A percentile compares a stretch with the other conserved stretches of the same genome.
Evolutionary conservation across 371 early-diverging fungal species (phyloP).

Genomic region (Mucor ambiguus): DNA sequence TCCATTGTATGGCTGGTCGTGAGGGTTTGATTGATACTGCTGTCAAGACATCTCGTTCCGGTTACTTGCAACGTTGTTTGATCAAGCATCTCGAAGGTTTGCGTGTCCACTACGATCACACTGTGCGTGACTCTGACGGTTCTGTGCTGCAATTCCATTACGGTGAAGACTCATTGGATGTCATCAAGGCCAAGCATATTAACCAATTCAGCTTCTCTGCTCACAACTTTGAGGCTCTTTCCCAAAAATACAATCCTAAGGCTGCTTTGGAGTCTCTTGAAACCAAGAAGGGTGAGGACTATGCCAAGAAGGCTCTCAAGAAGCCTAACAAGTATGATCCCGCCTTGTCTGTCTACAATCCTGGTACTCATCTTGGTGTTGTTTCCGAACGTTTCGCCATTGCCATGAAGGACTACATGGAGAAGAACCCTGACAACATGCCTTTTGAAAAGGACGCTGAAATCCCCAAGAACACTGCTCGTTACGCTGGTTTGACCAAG

Average conservation of each 20-base stretch:
- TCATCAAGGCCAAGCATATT: constrained; percentile 93
- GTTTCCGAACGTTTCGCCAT: constrained; percentile 87
- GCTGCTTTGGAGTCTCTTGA: constrained; percentile 75
- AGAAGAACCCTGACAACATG: constrained; percentile 66
- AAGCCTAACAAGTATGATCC: constrained; percentile 81
- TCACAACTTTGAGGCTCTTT: constrained; percentile 84
- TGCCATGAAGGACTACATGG: constrained; percentile 71
- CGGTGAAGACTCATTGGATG: constrained; percentile 99
- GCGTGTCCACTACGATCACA: constrained; percentile 95
- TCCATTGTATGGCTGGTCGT: constrained; percentile 99
- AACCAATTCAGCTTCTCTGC: constrained; percentile 93
- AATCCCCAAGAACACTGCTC: constrained; percentile 57
- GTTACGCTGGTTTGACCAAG: constrained; percentile 57
- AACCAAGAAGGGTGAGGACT: constrained; percentile 75
- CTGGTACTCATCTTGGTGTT: constrained; percentile 85
- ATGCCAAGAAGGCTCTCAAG: constrained; percentile 80
- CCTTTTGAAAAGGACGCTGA: constrained; percentile 55
- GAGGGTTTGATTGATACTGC: constrained; percentile 99
- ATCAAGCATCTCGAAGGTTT: constrained; percentile 99
- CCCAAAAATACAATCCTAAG: constrained; percentile 79
- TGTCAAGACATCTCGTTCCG: constrained; percentile 99
- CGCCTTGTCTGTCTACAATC: constrained; percentile 78
- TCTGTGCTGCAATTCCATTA: constrained; percentile 98
- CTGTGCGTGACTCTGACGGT: constrained; percentile 95
- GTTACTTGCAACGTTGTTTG: constrained; percentile 99